A percentile compares a stretch with the other conserved stretches of the same genome.
phyloP scores from a whole-genome alignment of 345 rosid genomes.

The Salix viminalis region DNA sequence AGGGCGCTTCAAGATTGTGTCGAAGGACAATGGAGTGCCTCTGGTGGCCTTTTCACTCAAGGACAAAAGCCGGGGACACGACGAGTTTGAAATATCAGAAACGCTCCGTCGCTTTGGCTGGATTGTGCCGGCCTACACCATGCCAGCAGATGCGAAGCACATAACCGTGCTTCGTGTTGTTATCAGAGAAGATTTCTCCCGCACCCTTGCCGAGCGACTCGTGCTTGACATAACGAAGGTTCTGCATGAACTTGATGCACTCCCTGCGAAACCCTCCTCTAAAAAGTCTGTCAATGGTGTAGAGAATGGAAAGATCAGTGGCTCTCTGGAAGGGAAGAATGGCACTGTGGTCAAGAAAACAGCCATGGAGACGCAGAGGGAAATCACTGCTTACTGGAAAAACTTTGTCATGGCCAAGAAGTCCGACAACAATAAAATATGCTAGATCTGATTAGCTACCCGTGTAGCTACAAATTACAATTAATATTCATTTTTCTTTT shows the following conservation, averaged over 20 bases:
- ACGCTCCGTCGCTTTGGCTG: conserved; percentile 85
- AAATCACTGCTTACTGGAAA: conserved; percentile 65
- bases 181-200: conserved; percentile 83
- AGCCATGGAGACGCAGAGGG: conserved; percentile 59
- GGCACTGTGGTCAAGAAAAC: conserved; percentile 49
- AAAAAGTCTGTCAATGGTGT: conserved; percentile 21
- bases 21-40: conserved; percentile 83
- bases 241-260: conserved; percentile 59
- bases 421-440: conserved; percentile 50
- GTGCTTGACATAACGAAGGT: conserved; percentile 74
- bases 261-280: conserved; percentile 50
- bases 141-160: conserved; percentile 90
- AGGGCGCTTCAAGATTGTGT: conserved; percentile 67
- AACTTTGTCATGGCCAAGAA: conserved; percentile 55
- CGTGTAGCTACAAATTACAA: not conserved
- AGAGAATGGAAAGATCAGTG: conserved; percentile 21
- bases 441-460: conserved; percentile 21
- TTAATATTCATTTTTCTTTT: not conserved
- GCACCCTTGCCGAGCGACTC: conserved; percentile 84
- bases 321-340: conserved; percentile 1
- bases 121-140: conserved; percentile 89
- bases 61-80: conserved; percentile 49
- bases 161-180: conserved; percentile 88
- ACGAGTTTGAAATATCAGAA: conserved; percentile 75
- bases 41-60: conserved; percentile 84